These are phyloP conservation scores for Trichoderma sp. DNA, from an alignment of 2,329 filamentous ascomycete genomes.

Conservation along the genomic window DNA sequence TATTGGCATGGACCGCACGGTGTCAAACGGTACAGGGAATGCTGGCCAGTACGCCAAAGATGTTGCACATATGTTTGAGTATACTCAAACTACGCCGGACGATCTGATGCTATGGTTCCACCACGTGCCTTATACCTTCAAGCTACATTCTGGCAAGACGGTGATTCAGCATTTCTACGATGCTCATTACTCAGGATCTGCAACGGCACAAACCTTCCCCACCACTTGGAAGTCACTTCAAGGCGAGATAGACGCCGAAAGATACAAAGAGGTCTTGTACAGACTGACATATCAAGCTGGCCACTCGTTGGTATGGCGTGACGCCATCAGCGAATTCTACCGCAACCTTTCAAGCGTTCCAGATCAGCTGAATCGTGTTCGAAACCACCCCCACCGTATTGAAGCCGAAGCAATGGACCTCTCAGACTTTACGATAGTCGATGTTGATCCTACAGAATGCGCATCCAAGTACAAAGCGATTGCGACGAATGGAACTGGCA, in stretches of 20 bases:
- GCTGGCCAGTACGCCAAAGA: conserved; percentile 67
- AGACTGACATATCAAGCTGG: conserved; percentile 67
- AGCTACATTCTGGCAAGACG: conserved; percentile 63
- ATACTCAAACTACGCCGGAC: conserved; percentile 64
- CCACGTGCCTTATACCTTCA: conserved; percentile 68
- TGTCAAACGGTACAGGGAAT: conserved; percentile 66
- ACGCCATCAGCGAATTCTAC: conserved; percentile 67
- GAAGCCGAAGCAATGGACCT: conserved; percentile 68
- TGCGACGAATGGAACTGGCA: conserved; percentile 46
- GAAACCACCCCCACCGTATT: conserved; percentile 64
- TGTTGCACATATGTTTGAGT: conserved; percentile 59
- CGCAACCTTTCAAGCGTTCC: conserved; percentile 60
- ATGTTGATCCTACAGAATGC: conserved; percentile 59
- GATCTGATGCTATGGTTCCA: conserved; percentile 73
- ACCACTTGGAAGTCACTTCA: conserved; percentile 55
- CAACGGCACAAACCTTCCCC: conserved; percentile 61
- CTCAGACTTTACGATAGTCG: conserved; percentile 55
- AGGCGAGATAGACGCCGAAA: conserved; percentile 59
- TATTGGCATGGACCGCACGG: conserved; percentile 73
- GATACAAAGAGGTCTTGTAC: conserved; percentile 60
- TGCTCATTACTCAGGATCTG: conserved; percentile 61
- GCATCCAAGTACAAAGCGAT: conserved; percentile 59
- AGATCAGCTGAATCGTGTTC: conserved; percentile 58
- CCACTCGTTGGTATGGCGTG: conserved; percentile 70
- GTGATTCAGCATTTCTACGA: conserved; percentile 70